Conservation (phyloP, 441 rosid genomes). For the Erodium trifolium region DNA sequence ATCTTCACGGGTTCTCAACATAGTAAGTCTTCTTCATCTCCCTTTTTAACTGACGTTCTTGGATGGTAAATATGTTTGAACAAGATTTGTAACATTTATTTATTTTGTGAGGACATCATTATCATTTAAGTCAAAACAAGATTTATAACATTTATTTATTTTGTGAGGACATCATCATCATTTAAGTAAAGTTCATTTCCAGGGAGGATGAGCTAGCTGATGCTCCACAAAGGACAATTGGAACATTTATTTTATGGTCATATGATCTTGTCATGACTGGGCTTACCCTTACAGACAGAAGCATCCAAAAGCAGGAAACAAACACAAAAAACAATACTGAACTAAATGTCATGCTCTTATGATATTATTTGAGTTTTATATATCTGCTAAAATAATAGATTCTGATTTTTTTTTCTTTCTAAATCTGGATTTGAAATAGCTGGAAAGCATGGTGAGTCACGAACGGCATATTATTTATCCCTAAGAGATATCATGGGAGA, state of each 20-base stretch:
- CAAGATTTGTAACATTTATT: background rate
- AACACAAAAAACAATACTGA: background rate
- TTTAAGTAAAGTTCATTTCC: slow-evolving; percentile 5
- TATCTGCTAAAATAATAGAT: background rate
- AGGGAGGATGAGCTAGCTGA: slow-evolving; percentile 5
- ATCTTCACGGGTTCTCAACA: too few species aligned
- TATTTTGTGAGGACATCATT: background rate
- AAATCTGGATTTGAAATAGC: background rate
- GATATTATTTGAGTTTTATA: background rate
- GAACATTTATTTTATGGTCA: background rate
- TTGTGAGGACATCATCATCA: background rate
- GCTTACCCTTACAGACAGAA: background rate
- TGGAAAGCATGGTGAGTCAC: background rate
- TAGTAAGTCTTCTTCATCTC: too few species aligned
- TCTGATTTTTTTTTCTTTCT: background rate
- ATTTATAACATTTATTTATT: background rate
- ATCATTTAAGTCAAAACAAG: slow-evolving; percentile 1
- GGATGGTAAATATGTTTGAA: too few species aligned
- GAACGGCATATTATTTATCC: too few species aligned
- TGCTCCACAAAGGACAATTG: background rate
- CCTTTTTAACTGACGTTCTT: too few species aligned
- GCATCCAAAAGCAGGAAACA: background rate
- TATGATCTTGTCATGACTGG: slow-evolving; percentile 7
- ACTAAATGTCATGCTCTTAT: background rate
- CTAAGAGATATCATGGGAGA: too few species aligned